A percentile compares a stretch with the other conserved stretches of the same genome.
Conservation (phyloP, 2,329 filamentous ascomycete genomes). For the Colletotrichum neosansevieriae region DNA sequence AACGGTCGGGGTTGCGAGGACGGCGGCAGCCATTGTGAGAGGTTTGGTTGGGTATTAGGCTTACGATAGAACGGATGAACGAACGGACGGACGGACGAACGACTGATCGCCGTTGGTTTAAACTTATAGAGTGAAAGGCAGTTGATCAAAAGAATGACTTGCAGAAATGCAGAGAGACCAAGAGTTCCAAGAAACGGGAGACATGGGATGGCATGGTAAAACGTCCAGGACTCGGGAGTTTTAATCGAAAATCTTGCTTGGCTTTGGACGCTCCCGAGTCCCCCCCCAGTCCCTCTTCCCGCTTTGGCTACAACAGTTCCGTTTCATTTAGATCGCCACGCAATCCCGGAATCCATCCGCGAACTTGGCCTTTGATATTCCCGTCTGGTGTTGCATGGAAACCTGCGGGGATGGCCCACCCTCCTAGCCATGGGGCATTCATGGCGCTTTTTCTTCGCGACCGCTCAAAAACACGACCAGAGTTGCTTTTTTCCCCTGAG, state of each 20-base stretch:
- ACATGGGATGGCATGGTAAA: conserved; percentile 11
- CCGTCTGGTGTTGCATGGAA: conserved; percentile 7
- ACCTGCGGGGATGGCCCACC: conserved; percentile 13
- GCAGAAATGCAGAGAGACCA: conserved; percentile 12
- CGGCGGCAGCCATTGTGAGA: conserved; percentile 16
- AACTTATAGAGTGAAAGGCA: conserved; percentile 28
- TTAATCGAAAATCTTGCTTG: conserved; percentile 27
- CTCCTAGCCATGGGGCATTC: not conserved
- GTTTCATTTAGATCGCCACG: conserved; percentile 21
- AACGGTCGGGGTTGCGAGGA: conserved; percentile 3
- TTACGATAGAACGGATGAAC: not conserved
- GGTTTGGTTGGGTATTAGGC: not conserved
- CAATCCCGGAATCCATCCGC: conserved; percentile 3
- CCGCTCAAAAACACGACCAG: not conserved
- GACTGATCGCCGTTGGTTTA: conserved; percentile 10
- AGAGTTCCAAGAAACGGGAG: not conserved
- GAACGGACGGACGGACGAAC: conserved; percentile 10
- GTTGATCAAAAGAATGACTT: conserved; percentile 29
- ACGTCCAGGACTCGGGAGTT: conserved; percentile 18
- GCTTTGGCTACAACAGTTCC: conserved; percentile 11
- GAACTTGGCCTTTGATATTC: conserved; percentile 12
- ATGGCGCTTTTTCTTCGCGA: not conserved
- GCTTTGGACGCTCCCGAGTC: too few species aligned
- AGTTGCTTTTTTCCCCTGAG: not conserved
- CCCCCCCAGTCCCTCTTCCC: conserved; percentile 18